A percentile compares a stretch with the other conserved stretches of the same genome.
phyloP scores from a whole-genome alignment of 2,329 filamentous ascomycete species.

The Aschersonia sp. region DNA sequence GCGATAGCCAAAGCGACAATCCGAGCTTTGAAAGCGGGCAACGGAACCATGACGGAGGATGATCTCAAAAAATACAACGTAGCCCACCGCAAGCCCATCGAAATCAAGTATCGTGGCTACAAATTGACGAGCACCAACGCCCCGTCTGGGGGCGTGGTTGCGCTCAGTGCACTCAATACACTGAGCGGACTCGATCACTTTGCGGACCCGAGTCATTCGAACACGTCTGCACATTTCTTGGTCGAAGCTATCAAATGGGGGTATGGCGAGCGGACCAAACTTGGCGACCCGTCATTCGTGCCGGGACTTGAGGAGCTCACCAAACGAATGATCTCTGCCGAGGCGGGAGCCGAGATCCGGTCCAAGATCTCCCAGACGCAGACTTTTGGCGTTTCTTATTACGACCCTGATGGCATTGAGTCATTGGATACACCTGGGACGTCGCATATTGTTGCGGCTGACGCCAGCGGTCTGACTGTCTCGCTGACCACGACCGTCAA shows the following conservation, averaged over 20 bases:
- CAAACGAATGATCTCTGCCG: constrained; percentile 47
- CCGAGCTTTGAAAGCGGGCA: constrained; percentile 41
- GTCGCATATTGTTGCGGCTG: constrained; percentile 51
- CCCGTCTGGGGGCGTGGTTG: constrained; percentile 60
- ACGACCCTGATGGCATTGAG: constrained; percentile 30
- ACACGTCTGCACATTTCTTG: constrained; percentile 60
- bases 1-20: constrained; percentile 57
- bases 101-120: constrained; percentile 53
- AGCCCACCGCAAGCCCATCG: constrained; percentile 42
- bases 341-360: constrained; percentile 36
- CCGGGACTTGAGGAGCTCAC: constrained; percentile 44
- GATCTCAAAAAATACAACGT: constrained; percentile 63
- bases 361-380: constrained; percentile 26
- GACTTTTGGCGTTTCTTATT: constrained; percentile 24
- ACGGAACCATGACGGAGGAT: constrained; percentile 63
- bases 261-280: constrained; percentile 56
- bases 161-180: constrained; percentile 59
- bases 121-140: constrained; percentile 54
- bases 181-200: constrained; percentile 56
- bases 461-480: constrained; percentile 56
- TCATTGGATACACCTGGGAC: constrained; percentile 50
- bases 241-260: constrained; percentile 74
- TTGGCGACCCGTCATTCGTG: constrained; percentile 67
- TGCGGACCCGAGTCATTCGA: constrained; percentile 34
- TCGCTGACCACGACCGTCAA: constrained; percentile 74